Conservation (phyloP, 345 rosid genomes). For the Eucalyptus regnans region DNA sequence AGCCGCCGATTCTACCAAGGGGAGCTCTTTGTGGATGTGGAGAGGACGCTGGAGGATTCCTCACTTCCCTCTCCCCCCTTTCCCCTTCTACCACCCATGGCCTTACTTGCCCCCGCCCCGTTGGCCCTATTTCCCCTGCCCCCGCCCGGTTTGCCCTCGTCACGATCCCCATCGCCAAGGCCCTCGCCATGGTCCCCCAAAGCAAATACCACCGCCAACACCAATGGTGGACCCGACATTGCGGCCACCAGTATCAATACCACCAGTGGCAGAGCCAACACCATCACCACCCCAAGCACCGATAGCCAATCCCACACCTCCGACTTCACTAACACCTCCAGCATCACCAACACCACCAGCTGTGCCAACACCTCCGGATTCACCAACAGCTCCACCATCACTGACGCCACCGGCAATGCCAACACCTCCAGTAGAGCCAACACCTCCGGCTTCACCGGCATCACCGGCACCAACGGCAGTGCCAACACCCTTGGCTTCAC, state of each 20-base stretch:
- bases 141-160: background rate
- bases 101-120: background rate
- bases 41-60: background rate
- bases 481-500: background rate
- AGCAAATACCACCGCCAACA: background rate
- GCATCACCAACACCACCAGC: background rate
- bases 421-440: background rate
- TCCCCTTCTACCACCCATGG: background rate
- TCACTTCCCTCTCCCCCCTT: background rate
- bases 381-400: background rate
- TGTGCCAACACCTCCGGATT: background rate
- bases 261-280: background rate
- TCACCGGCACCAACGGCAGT: background rate
- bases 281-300: background rate
- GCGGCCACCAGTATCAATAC: background rate
- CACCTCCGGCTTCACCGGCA: background rate
- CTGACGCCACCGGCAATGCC: background rate
- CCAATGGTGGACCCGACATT: background rate
- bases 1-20: background rate
- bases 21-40: background rate
- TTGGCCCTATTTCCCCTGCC: background rate
- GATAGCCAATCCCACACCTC: background rate
- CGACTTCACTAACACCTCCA: background rate
- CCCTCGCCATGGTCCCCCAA: background rate
- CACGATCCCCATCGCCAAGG: background rate